Base-by-base conservation (phyloP, 306 rosid species). In the Fragaria nilgerrensis region DNA sequence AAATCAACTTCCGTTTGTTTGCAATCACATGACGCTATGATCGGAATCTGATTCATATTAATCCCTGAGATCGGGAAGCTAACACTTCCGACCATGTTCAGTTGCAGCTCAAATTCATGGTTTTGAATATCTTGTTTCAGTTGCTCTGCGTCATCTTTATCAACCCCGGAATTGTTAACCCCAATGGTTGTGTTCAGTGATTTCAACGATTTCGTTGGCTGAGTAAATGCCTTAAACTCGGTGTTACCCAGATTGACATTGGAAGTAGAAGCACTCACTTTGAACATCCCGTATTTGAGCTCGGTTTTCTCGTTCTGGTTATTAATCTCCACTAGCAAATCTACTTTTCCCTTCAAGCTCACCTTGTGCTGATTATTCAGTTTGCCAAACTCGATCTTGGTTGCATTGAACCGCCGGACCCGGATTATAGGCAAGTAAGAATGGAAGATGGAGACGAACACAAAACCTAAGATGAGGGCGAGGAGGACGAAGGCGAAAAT, bases 241-340 rank as follows among this genome's bases (percentile, higher is more conserved):
- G 68, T 50, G 29, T 43, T 64, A 0, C 90, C 91, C 64, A 88
- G 41, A 0, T 29, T 0, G 11, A 85, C 23, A 6, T 70, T 63
- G 22, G 76, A 68, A 14, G 79, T 49, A 0, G 45, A 9, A 0
- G 79, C 82, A 16, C 58, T 68, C 34, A 87, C 13, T 14, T 2
- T 55, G 70, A 87, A 68, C 36, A 53, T 47, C 0, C 85, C 77
- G 52, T 76, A 90, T 7, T 77, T 23, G 63, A 88, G 81, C 49
- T 49, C 68, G 5, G 82, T 45, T 32, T 74, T 77, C 2, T 84
- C 90, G 3, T 90, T 87, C 48, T 70, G 75, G 81, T 90, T 90
- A 8, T 76, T 36, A 19, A 90, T 23, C 53, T 56, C 72, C 36
- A 88, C 7, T 7, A 36, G 49, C 17, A 88, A 23, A 1, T 17